A percentile compares a stretch with the other conserved stretches of the same genome.
These are phyloP conservation scores for Sclerotinia subarctica DNA, from an alignment of 2,329 filamentous ascomycete genomes.

Conservation along the genomic window DNA sequence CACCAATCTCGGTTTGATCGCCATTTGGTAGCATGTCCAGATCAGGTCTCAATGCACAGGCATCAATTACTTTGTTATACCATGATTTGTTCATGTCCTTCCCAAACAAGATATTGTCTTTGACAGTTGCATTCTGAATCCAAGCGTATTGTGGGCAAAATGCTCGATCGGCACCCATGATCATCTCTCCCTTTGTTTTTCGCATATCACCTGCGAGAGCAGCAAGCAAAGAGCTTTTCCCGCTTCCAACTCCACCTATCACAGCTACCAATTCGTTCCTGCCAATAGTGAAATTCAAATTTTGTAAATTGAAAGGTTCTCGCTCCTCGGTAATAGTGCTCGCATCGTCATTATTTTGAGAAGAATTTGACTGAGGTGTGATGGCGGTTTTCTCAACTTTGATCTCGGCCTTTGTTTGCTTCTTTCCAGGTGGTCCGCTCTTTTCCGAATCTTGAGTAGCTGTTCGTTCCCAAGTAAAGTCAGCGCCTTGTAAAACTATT, in stretches of 20 bases:
- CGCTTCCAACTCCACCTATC: slow-evolving; percentile 86
- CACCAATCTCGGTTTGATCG: slow-evolving; percentile 89
- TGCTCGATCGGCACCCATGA: slow-evolving; percentile 74
- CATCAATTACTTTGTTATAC: slow-evolving; percentile 63
- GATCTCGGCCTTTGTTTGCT: slow-evolving; percentile 47
- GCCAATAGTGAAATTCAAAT: slow-evolving; percentile 64
- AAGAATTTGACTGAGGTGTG: slow-evolving; percentile 37
- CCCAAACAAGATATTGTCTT: slow-evolving; percentile 88
- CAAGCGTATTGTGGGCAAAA: slow-evolving; percentile 97
- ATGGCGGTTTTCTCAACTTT: slow-evolving; percentile 40
- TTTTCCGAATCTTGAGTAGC: slow-evolving; percentile 53
- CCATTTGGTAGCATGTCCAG: slow-evolving; percentile 89
- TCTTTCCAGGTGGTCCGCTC: slow-evolving; percentile 48
- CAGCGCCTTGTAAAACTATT: slow-evolving; percentile 67
- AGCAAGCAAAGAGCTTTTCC: slow-evolving; percentile 85
- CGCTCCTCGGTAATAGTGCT: slow-evolving; percentile 53
- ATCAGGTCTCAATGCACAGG: slow-evolving; percentile 80
- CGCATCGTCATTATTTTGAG: slow-evolving; percentile 47
- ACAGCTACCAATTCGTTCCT: slow-evolving; percentile 76
- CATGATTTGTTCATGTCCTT: slow-evolving; percentile 71
- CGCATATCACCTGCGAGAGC: slow-evolving; percentile 94
- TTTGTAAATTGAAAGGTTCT: slow-evolving; percentile 70
- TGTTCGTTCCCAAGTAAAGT: slow-evolving; percentile 83
- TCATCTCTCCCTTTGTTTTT: slow-evolving; percentile 69
- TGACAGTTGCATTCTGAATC: slow-evolving; percentile 90